phyloP scores from a whole-genome alignment of 129 eudicot species.

The sunflower (Helianthus annuus) region HanXRQr2.0-SUNRISE NC_035436.2:203607787-203608286 shows the following conservation, averaged over 20 bases:
- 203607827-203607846: background rate
- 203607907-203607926: conserved; percentile 4
- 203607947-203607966: background rate
- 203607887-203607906: background rate
- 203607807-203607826: too few relatives aligned
- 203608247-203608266: background rate
- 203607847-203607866: too few relatives aligned
- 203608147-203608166: conserved; percentile 94
- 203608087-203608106: background rate
- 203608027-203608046: background rate
- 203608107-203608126: background rate
- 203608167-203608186: conserved; percentile 90
- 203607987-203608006: background rate
- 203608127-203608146: conserved; percentile 37
- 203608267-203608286: conserved; percentile 5
- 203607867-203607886: too few relatives aligned
- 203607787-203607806: background rate
- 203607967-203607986: background rate
- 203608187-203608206: conserved; percentile 78
- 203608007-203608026: background rate
- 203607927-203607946: conserved; percentile 5
- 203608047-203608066: background rate
- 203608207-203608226: conserved; percentile 90
- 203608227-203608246: background rate
- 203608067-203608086: background rate